Conservation (phyloP, 2,329 filamentous ascomycete genomes). For the Aspergillus sp. region DNA sequence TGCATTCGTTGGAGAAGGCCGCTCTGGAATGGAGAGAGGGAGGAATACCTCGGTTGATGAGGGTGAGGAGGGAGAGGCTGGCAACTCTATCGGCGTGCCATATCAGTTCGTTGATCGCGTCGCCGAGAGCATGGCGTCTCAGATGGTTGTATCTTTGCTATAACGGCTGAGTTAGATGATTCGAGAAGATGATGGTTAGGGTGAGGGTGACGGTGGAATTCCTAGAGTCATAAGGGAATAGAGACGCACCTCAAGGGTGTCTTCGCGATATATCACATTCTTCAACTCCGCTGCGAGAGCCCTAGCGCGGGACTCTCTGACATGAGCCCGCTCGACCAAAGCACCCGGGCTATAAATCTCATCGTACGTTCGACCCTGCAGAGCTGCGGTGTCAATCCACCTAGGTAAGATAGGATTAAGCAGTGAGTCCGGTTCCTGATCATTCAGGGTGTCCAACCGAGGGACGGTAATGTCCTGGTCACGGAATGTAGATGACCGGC, state of each 20-base stretch:
- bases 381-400: background rate
- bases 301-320: background rate
- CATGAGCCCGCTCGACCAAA: background rate
- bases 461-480: conserved; percentile 2
- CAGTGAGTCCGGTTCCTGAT: background rate
- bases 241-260: background rate
- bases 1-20: background rate
- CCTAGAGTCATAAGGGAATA: background rate
- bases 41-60: background rate
- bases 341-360: background rate
- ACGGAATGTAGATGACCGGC: conserved; percentile 1
- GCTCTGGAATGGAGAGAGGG: background rate
- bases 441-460: background rate
- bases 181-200: background rate
- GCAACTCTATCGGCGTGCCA: background rate
- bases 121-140: background rate
- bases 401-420: background rate
- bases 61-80: background rate
- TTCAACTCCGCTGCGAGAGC: background rate
- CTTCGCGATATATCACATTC: background rate
- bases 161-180: background rate
- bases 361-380: background rate
- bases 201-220: no score
- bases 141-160: background rate
- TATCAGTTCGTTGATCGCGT: background rate